These are phyloP conservation scores for Sporothrix sp. DNA, from an alignment of 2,329 filamentous ascomycete genomes.

Conservation along the genomic window DNA sequence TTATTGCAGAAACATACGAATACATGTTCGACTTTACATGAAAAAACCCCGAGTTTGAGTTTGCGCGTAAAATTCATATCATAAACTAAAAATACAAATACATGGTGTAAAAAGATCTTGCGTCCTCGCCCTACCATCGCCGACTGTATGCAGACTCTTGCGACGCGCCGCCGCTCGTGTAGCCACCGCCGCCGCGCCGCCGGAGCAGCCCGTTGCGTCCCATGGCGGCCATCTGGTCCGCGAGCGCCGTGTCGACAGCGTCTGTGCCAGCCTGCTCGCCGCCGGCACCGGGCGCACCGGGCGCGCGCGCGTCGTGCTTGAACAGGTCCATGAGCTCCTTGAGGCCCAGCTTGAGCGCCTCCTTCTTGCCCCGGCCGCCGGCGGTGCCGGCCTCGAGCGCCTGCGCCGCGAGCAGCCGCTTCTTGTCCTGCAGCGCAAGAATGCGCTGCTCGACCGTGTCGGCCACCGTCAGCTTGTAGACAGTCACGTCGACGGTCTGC, in stretches of 20 bases:
- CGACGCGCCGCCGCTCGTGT: background rate
- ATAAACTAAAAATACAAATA: background rate
- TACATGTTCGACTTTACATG: no score
- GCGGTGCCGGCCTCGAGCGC: slow-evolving; percentile 70
- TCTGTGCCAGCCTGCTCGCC: background rate
- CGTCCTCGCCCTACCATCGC: slow-evolving; percentile 11
- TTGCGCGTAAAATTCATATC: no score
- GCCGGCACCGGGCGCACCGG: background rate
- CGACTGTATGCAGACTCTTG: slow-evolving; percentile 13
- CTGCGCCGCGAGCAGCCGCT: slow-evolving; percentile 80
- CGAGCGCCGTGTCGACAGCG: background rate
- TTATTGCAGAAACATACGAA: no score
- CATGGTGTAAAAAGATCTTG: background rate
- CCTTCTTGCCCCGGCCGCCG: slow-evolving; percentile 31
- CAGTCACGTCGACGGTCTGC: slow-evolving; percentile 85
- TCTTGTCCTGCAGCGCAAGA: slow-evolving; percentile 87
- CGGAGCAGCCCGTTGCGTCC: slow-evolving; percentile 12
- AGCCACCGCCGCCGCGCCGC: background rate
- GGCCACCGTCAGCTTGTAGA: slow-evolving; percentile 86
- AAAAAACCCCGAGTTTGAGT: no score
- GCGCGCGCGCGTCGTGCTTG: slow-evolving; percentile 44
- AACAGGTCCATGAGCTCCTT: slow-evolving; percentile 91
- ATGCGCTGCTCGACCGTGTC: slow-evolving; percentile 89
- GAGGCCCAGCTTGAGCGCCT: slow-evolving; percentile 71
- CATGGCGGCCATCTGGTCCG: background rate